These are phyloP conservation scores for Tilletia indica DNA, from an alignment of 1,284 basidiomycete species.

Conservation along the genomic window DNA sequence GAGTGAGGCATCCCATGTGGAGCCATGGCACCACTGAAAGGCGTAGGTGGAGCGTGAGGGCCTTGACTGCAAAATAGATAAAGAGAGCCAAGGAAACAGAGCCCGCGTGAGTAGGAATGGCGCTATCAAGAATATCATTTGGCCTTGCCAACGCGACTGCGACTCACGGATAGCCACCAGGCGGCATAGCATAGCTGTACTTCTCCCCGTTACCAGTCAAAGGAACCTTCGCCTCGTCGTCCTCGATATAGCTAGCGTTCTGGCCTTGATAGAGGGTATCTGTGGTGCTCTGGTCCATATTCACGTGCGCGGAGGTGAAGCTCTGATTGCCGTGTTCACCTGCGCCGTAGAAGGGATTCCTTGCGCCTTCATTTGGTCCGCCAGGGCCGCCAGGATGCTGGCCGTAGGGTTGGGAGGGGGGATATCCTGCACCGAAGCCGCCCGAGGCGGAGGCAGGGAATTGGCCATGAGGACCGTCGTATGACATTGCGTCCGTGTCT, in stretches of 20 bases:
- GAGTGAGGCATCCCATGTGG: constrained; percentile 13
- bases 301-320: constrained; percentile 8
- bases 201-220: constrained; percentile 40
- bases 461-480: too few relatives aligned
- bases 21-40: constrained; percentile 15
- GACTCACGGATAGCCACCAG: constrained; percentile 23
- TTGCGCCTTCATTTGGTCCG: neutral
- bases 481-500: too few relatives aligned
- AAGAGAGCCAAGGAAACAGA: neutral
- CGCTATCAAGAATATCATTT: neutral
- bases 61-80: neutral
- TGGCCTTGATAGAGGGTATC: constrained; percentile 11
- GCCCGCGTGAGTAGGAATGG: neutral
- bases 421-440: too few relatives aligned
- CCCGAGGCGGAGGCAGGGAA: too few relatives aligned
- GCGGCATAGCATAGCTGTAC: constrained; percentile 24
- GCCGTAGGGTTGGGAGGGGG: too few relatives aligned
- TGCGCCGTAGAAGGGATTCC: constrained; percentile 10
- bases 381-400: too few relatives aligned
- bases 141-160: constrained; percentile 18
- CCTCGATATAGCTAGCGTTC: constrained; percentile 22
- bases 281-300: neutral
- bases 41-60: neutral
- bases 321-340: neutral
- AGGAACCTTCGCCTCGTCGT: constrained; percentile 38